A percentile compares a stretch with the other conserved stretches of the same genome.
These are phyloP conservation scores for Xylaria digitata DNA, from an alignment of 2,329 filamentous ascomycete genomes.

Conservation along the genomic window DNA sequence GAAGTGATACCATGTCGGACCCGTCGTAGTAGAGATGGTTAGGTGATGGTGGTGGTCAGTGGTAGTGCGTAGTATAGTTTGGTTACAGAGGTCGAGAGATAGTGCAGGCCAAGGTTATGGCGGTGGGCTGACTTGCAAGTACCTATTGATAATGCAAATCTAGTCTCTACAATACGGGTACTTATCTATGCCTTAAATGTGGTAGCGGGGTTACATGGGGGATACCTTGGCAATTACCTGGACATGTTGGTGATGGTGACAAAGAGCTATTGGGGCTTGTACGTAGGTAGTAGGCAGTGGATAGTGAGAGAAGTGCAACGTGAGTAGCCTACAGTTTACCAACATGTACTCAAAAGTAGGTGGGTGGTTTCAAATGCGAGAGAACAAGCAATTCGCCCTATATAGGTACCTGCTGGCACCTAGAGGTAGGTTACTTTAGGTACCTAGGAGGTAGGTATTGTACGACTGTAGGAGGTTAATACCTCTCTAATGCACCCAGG, in stretches of 20 bases:
- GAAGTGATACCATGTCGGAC: constrained; percentile 25
- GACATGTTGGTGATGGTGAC: not conserved
- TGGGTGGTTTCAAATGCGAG: constrained; percentile 1
- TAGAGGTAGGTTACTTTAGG: too few relatives aligned
- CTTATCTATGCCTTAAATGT: not conserved
- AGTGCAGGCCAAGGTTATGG: constrained; percentile 14
- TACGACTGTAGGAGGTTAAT: not conserved
- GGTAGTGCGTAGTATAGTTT: too few relatives aligned
- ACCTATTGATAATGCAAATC: not conserved
- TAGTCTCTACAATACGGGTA: not conserved
- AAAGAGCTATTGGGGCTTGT: not conserved
- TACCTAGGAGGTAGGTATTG: too few relatives aligned
- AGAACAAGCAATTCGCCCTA: not conserved
- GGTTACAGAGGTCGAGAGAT: constrained; percentile 2
- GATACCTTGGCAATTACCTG: not conserved
- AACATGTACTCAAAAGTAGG: not conserved
- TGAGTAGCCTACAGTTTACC: not conserved
- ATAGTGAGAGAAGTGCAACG: not conserved
- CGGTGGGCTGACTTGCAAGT: not conserved
- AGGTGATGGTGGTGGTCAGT: not conserved
- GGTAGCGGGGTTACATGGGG: not conserved
- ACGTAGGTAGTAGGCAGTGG: not conserved
- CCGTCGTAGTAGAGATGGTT: constrained; percentile 13
- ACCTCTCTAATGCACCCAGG: not conserved
- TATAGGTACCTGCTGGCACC: too few relatives aligned